These are phyloP conservation scores for Plantago coronopus DNA, from an alignment of 305 asterid species.

Conservation along the genomic window DNA sequence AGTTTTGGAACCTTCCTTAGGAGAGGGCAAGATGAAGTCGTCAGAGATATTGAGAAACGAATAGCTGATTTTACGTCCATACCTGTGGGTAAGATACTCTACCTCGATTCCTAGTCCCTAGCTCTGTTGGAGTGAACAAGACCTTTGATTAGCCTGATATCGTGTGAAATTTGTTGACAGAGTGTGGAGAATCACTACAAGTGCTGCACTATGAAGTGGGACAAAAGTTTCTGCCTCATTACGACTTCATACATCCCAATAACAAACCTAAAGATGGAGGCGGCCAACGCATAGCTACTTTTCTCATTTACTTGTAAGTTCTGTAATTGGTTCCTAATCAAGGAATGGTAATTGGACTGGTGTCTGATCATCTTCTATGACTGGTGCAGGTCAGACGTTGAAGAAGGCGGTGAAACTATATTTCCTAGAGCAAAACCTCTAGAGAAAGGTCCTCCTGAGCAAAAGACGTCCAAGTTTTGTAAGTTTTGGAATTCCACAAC, in stretches of 20 bases:
- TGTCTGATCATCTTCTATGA: slow-evolving; percentile 16
- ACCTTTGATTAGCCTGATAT: background rate
- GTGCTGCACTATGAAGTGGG: slow-evolving; percentile 91
- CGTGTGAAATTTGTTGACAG: slow-evolving; percentile 36
- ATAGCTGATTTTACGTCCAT: slow-evolving; percentile 92
- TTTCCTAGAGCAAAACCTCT: slow-evolving; percentile 87
- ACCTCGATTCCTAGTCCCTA: too few species aligned
- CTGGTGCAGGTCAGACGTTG: slow-evolving; percentile 78
- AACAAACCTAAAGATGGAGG: slow-evolving; percentile 49
- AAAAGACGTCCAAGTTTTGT: too few species aligned
- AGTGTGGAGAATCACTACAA: slow-evolving; percentile 87
- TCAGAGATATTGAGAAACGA: slow-evolving; percentile 74
- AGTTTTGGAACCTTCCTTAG: slow-evolving; percentile 85
- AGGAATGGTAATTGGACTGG: background rate
- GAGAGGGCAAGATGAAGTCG: slow-evolving; percentile 74
- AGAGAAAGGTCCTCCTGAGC: too few species aligned
- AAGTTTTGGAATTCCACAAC: too few species aligned
- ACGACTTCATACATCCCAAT: slow-evolving; percentile 60
- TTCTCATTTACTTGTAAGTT: slow-evolving; percentile 91
- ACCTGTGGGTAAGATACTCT: slow-evolving; percentile 78
- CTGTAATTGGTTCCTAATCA: slow-evolving; percentile 19
- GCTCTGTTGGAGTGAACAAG: too few species aligned
- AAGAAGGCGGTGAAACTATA: slow-evolving; percentile 95
- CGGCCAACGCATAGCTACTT: slow-evolving; percentile 85
- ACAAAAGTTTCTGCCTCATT: slow-evolving; percentile 86